Base-by-base conservation (phyloP, 1,284 basidiomycete species). In the Ceratobasidium sp. region DNA sequence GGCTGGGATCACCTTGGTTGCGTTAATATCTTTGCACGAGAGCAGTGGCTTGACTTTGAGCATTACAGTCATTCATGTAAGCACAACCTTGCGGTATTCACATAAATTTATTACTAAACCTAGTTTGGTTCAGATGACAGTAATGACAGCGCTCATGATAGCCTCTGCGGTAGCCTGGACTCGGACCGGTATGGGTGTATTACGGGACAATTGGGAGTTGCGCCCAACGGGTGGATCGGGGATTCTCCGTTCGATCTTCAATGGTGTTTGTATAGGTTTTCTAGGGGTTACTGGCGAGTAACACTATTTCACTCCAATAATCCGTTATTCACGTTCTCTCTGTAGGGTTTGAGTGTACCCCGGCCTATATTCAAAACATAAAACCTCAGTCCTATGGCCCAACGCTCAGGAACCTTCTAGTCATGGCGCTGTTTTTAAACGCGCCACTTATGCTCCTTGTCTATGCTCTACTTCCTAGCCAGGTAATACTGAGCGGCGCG, bases 201-300 rank as follows among this genome's bases (percentile, higher is more conserved):
- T 90, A 7, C 77, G 73, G 43, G 77, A 78, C 13, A 91, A 91
- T 73, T 91, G 89, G 89, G 72, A 72, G 52, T 74, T 69, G 15
- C 74, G 76, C 22, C 68, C 75, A 17, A 74, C 73, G 27, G 78
- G 78, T 10, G 72, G 74, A 0, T 68, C 73, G 0, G 75, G 74
- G 1, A 76, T 85, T 13, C 75, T 79, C 2, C 80, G 76, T 15
- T 81, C 87, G 54, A 77, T 86, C 4, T 91, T 86, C 75, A 79
- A 86, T 69, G 89, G 89, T 0, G 80, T 87, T 29, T 90, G 88
- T 72, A 78, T 91, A 5, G 84, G 86, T 0, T 87, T 90, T 79
- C 79, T 91, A 1, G 88, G 87, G 0, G 80, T 90, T 34, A 90
- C 89, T 1, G 88, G 89, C 8, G 29, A 12, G 35, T 54, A 13